Base-by-base conservation (phyloP, 1,284 basidiomycete genomes). In the Puccinia triticina region DNA sequence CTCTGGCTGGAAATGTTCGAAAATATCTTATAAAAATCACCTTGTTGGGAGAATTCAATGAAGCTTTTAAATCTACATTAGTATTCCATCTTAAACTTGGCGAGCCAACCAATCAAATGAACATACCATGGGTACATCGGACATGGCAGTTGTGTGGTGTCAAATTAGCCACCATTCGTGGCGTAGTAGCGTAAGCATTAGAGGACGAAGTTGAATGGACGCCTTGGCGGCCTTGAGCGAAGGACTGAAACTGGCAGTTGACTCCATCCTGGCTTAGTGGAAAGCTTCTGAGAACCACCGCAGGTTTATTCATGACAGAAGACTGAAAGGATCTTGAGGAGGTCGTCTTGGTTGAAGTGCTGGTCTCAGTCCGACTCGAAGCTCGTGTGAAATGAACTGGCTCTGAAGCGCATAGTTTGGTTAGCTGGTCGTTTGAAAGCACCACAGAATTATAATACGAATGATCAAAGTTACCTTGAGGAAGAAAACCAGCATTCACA, bases 231-330 rank as follows among this genome's bases (percentile, higher is more conserved):
- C 46, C 72, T 55, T 55, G 53, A 12, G 29, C 53, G 0, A 46
- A 46, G 16, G 55, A 29, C 23, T 26, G 14, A n/a, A 43, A 57
- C 55, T 76, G 50, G 37, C 74, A 76, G 21, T 53, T 59, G 55
- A 76, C 57, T 3, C 74, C 74, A 34, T 61, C 57, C 55, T 76
- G 74, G 37, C 74, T 32, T 2, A 76, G 21, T 23, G 74, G 74
- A 34, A 76, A 76, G 40, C 74, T 76, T 32, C 55, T 76, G 53
- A 75, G 12, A 2, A 75, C 53, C 32, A 34, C 29, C n/a, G 37
- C 48, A 4, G 72, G 53, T 59, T 75, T 50, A 21, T 73, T 53
- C 53, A 26, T 46, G 18, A 61, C 34, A 16, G 55, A 40, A 37
- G 74, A 76, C 0, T 59, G 40, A 21, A 61, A 29, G 16, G 48